A percentile compares a stretch with the other conserved stretches of the same genome.
Evolutionary conservation across 148 eudicot species (phyloP).

Genomic region (Vaccinium myrtillus): DNA sequence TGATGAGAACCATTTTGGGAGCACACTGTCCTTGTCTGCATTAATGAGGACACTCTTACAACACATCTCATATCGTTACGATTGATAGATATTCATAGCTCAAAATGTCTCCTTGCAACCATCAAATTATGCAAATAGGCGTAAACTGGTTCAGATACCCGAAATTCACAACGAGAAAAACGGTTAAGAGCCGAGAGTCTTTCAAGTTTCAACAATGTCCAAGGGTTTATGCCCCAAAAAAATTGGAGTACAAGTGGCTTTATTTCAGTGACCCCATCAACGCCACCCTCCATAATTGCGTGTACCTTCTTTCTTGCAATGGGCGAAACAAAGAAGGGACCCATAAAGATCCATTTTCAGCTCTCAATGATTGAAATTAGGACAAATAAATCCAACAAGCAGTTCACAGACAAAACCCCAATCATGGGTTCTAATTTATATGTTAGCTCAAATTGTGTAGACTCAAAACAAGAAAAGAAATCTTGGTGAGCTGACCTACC

Average conservation of each 20-base stretch:
- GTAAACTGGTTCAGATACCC: background rate
- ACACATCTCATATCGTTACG: too few species aligned
- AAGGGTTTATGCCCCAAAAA: background rate
- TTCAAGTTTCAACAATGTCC: background rate
- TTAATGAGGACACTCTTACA: too few species aligned
- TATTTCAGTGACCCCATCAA: background rate
- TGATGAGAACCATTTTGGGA: too few species aligned
- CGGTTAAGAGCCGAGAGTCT: background rate
- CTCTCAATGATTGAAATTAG: background rate
- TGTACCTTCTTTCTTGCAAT: background rate
- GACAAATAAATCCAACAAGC: background rate
- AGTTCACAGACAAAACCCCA: too few species aligned
- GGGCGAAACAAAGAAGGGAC: background rate
- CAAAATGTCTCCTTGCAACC: too few species aligned
- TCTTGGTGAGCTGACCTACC: background rate
- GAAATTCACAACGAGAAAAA: background rate
- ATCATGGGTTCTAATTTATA: background rate
- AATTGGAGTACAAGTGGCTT: background rate
- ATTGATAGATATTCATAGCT: too few species aligned
- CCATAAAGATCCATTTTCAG: slow-evolving; percentile 1
- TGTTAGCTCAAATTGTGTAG: background rate
- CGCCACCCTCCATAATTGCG: background rate
- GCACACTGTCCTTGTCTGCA: too few species aligned
- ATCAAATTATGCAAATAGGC: background rate
- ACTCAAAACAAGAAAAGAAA: background rate